Evolutionary conservation across 352 stramenopile species (phyloP), one percentile per base, ranked within the genome.

Genomic region (Globisporangium paddicum): DNA sequence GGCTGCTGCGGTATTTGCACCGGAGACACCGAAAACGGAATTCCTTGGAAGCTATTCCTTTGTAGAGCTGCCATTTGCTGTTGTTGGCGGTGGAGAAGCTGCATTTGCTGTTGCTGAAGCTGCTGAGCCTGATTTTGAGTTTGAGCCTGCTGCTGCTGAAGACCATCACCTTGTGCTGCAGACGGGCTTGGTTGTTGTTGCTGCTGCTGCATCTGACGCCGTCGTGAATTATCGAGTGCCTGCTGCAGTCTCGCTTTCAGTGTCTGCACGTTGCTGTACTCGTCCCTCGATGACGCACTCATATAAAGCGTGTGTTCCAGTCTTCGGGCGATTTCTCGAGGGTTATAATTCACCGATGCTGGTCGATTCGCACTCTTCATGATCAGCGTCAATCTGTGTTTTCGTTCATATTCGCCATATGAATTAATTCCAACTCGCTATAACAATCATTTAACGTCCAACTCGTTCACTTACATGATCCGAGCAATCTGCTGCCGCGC

Each of bases 321-420:
- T 42, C 86, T 71, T 28, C 86, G 72, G 8, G 86, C 86, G 34
- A 96, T 96, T 58, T 96, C 86, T 51, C 85, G 73, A 6, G 85
- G 86, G 60, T 96, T 96, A 63, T 96, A 95, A 55, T 95, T 93
- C n/a, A 80, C 82, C 1, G 82, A 90, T 30, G 75, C 78, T n/a
- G 87, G 87, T 13, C 86, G 74, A 59, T 95, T 96, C 8, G 87
- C 80, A 58, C 86, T 95, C 68, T 93, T 95, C 82, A 93, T 95
- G 21, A 95, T 95, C 52, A 95, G 67, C 28, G 82, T 95, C 72
- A 95, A 78, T 18, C 86, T 95, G 50, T 14, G n/a, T 42, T 16
- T 4, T 19, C 26, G n/a, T 30, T 11, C 25, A 30, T 13, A 47
- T 59, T 47, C 47, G 42, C 49, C 35, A 42, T 21, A 68, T 18